These are phyloP conservation scores for Tylopilus felleus DNA, from an alignment of 768 basidiomycete genomes.

Conservation along the genomic window DNA sequence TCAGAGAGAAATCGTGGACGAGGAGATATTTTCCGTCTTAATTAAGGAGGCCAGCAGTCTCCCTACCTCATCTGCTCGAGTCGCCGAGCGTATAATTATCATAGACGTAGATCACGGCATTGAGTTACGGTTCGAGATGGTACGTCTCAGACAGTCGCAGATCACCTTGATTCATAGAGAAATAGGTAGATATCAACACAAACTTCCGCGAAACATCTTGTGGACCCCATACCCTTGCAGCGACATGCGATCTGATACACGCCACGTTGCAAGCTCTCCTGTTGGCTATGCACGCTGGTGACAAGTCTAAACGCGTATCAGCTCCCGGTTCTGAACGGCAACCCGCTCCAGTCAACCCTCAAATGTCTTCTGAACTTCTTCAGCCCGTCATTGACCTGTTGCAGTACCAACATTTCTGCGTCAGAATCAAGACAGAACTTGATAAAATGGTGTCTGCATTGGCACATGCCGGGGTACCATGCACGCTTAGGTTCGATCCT, in stretches of 20 bases:
- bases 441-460: slow-evolving; percentile 48
- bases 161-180: slow-evolving; percentile 2
- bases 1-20: slow-evolving; percentile 72
- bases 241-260: slow-evolving; percentile 67
- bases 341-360: slow-evolving; percentile 8
- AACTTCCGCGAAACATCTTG: slow-evolving; percentile 7
- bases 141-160: slow-evolving; percentile 32
- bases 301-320: slow-evolving; percentile 42
- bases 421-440: slow-evolving; percentile 57
- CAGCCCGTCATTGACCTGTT: slow-evolving; percentile 75
- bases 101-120: slow-evolving; percentile 72
- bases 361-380: slow-evolving; percentile 48
- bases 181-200: slow-evolving; percentile 35
- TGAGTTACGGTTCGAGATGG: slow-evolving; percentile 72
- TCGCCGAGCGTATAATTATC: slow-evolving; percentile 73
- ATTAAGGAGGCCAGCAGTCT: slow-evolving; percentile 75
- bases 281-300: slow-evolving; percentile 52
- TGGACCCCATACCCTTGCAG: slow-evolving; percentile 20
- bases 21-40: slow-evolving; percentile 73
- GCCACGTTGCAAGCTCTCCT: slow-evolving; percentile 61
- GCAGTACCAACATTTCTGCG: slow-evolving; percentile 76
- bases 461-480: slow-evolving; percentile 49
- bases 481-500: slow-evolving; percentile 55
- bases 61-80: slow-evolving; percentile 71
- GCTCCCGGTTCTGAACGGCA: slow-evolving; percentile 28